Base-by-base conservation (phyloP, 2,329 filamentous ascomycete species). In the Colletotrichum eleusines region DNA sequence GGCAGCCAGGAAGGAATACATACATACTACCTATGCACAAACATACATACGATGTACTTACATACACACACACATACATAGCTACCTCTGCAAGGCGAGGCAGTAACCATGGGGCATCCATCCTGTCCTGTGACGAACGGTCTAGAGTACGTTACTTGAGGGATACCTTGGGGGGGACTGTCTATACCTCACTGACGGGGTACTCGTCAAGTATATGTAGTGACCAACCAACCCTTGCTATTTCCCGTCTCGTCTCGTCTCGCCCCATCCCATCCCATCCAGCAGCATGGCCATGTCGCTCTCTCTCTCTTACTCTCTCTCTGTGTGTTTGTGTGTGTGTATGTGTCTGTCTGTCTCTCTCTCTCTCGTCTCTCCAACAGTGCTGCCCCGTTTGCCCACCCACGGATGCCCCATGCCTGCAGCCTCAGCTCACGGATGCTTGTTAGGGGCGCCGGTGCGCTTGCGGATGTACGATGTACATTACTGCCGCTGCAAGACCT, bases 221-320 rank as follows among this genome's bases (percentile, higher is more conserved):
- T n/a, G n/a, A n/a, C n/a, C n/a, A n/a, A n/a, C n/a, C 26, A 62
- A 51, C 65, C 59, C 23, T 31, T 50, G 40, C 51, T 51, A 50
- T 54, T 48, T 35, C 35, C 55, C 48, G 28, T 63, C 59, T 60
- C 65, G 40, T 68, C 59, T 38, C 58, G 61, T 51, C 54, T 51
- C 33, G 18, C 44, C 23, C 55, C 33, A 66, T 35, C 28, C 26
- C 26, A 66, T 35, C 28, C 33, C 35, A 53, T 38, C 26, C 28
- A 35, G 38, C 46, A 28, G 18, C 35, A 53, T 31, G 33, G 33
- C 26, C 46, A 28, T 60, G 42, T 57, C 33, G 26, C 12, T 38
- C 9, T 48, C 20, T 48, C 44, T 23, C 44, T 11, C 44, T 14
- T 11, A 11, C n/a, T n/a, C n/a, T n/a, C n/a, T n/a, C n/a, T n/a